Evolutionary conservation across 805 yeast genomes (phyloP).

Genomic region (Lipomyces kockii): DNA sequence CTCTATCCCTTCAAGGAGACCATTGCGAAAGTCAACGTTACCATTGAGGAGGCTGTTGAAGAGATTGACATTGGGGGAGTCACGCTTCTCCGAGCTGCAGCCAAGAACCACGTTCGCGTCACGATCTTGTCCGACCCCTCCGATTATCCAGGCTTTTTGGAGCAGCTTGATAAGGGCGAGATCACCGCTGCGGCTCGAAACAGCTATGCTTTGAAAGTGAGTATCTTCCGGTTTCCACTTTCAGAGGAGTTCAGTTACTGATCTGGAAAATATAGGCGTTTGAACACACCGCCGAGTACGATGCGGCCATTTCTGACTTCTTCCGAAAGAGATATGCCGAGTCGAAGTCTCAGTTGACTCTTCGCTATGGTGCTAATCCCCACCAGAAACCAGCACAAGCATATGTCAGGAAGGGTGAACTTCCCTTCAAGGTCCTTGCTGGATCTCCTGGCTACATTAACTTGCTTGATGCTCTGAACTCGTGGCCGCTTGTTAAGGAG

Average conservation of each 20-base stretch:
- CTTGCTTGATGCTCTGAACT: slow-evolving; percentile 92
- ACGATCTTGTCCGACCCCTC: slow-evolving; percentile 93
- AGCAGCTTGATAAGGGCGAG: slow-evolving; percentile 74
- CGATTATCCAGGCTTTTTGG: slow-evolving; percentile 85
- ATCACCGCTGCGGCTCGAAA: slow-evolving; percentile 76
- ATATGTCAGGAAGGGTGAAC: slow-evolving; percentile 78
- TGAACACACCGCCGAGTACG: slow-evolving; percentile 98
- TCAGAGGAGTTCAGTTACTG: background rate
- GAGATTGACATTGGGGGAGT: slow-evolving; percentile 99
- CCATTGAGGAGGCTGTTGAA: slow-evolving; percentile 96
- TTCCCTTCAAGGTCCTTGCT: slow-evolving; percentile 90
- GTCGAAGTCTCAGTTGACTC: slow-evolving; percentile 83
- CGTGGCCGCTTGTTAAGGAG: slow-evolving; percentile 99
- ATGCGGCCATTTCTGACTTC: slow-evolving; percentile 92
- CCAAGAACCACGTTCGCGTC: slow-evolving; percentile 96
- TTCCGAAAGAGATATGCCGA: slow-evolving; percentile 97
- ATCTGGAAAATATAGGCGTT: slow-evolving; percentile 83
- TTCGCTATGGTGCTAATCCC: slow-evolving; percentile 98
- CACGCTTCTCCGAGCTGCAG: slow-evolving; percentile 96
- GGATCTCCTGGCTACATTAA: slow-evolving; percentile 99
- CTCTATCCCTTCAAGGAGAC: slow-evolving; percentile 98
- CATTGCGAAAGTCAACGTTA: slow-evolving; percentile 91
- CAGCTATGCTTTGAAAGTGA: slow-evolving; percentile 66
- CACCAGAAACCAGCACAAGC: slow-evolving; percentile 99
- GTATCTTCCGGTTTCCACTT: background rate